Percentiles rank a stretch among this genome's conserved stretches.
phyloP scores from a whole-genome alignment of 495 filamentous ascomycete species.

The Barbatosphaeria neglecta region DNA sequence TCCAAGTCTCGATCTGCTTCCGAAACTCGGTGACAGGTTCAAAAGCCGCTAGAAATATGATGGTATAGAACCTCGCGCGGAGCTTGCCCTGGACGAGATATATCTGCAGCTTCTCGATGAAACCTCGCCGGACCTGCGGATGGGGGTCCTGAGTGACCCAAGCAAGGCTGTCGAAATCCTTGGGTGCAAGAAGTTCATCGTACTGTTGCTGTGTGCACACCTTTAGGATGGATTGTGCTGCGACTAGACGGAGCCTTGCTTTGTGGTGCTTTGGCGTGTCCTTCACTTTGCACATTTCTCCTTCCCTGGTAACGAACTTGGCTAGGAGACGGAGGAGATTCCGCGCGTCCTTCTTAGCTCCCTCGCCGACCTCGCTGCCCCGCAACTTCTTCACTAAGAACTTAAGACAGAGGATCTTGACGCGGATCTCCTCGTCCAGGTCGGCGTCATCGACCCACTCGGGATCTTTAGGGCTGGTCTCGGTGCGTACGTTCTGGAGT shows the following conservation, averaged over 20 bases:
- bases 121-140: slow-evolving; percentile 61
- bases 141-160: slow-evolving; percentile 66
- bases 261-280: slow-evolving; percentile 66
- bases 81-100: slow-evolving; percentile 60
- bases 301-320: slow-evolving; percentile 57
- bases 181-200: slow-evolving; percentile 60
- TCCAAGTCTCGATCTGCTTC: slow-evolving; percentile 71
- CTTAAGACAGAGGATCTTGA: slow-evolving; percentile 82
- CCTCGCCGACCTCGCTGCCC: slow-evolving; percentile 45
- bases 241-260: slow-evolving; percentile 65
- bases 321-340: slow-evolving; percentile 70
- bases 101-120: slow-evolving; percentile 78
- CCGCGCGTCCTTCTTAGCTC: slow-evolving; percentile 50
- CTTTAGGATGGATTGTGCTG: slow-evolving; percentile 74
- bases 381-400: slow-evolving; percentile 79
- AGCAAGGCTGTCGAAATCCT: slow-evolving; percentile 70
- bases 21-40: slow-evolving; percentile 63
- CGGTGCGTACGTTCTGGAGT: slow-evolving; percentile 54
- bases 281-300: slow-evolving; percentile 64
- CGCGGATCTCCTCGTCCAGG: slow-evolving; percentile 67
- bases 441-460: slow-evolving; percentile 58
- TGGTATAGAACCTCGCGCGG: slow-evolving; percentile 67
- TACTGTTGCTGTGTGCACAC: slow-evolving; percentile 62
- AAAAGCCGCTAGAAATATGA: slow-evolving; percentile 81
- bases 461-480: slow-evolving; percentile 35